A percentile compares a stretch with the other conserved stretches of the same genome.
Evolutionary conservation across 2,329 filamentous ascomycete species (phyloP).

Genomic region (Venturia effusa): DNA sequence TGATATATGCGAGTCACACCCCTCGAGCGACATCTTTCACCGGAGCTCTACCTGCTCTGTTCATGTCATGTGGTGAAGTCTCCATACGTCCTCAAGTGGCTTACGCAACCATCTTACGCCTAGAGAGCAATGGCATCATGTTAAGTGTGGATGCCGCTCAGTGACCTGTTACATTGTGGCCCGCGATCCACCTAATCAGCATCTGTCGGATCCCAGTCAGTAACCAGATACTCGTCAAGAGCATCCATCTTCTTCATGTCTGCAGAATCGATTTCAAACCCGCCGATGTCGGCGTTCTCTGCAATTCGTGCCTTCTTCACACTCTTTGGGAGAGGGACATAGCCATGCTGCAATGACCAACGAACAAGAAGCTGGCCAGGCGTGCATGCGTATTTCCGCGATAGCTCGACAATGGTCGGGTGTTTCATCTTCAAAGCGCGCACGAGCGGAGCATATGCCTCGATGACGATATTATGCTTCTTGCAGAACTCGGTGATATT

Average conservation of each 20-base stretch:
- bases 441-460: constrained; percentile 72
- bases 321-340: constrained; percentile 66
- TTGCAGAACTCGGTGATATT: constrained; percentile 57
- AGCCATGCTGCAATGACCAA: constrained; percentile 67
- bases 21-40: not conserved
- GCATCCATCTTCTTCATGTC: constrained; percentile 54
- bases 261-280: constrained; percentile 49
- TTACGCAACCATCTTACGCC: not conserved
- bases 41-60: not conserved
- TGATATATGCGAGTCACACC: not conserved
- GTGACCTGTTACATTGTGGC: not conserved
- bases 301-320: constrained; percentile 49
- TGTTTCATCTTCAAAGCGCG: constrained; percentile 60
- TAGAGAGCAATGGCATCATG: not conserved
- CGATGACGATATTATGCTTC: constrained; percentile 55
- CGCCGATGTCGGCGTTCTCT: constrained; percentile 52
- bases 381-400: constrained; percentile 58
- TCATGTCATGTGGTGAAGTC: not conserved
- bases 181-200: not conserved
- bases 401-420: constrained; percentile 48
- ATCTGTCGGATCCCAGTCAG: constrained; percentile 25
- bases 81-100: not conserved
- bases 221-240: constrained; percentile 63
- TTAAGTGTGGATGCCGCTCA: not conserved
- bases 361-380: constrained; percentile 65